A percentile compares a stretch with the other conserved stretches of the same genome.
These are phyloP conservation scores for Ceratocystiopsis sp. DNA, from an alignment of 2,329 filamentous ascomycete genomes.

Conservation along the genomic window DNA sequence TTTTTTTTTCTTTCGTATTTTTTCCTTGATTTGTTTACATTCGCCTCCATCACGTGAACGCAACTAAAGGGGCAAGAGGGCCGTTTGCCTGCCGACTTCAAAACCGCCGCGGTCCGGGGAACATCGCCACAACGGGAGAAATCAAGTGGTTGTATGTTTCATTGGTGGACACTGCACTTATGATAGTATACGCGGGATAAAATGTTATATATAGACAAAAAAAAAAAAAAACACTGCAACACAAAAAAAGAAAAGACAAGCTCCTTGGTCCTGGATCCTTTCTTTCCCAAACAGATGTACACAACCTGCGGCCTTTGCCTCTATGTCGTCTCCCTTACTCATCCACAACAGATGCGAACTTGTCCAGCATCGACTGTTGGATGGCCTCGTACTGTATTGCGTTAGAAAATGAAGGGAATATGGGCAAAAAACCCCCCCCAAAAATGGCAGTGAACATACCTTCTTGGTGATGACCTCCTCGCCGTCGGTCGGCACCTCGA, in stretches of 20 bases:
- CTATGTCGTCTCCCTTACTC: slow-evolving; percentile 35
- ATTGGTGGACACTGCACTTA: too few species aligned
- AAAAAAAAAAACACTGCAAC: neutral
- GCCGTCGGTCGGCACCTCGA: slow-evolving; percentile 78
- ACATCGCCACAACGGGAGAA: too few species aligned
- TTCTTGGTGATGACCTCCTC: slow-evolving; percentile 70
- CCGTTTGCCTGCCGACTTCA: too few species aligned
- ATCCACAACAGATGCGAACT: slow-evolving; percentile 90
- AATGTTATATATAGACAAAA: slow-evolving; percentile 2
- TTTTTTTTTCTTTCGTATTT: too few species aligned
- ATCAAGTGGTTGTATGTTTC: too few species aligned
- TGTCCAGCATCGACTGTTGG: slow-evolving; percentile 83
- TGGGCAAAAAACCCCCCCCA: neutral
- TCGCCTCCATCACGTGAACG: too few species aligned
- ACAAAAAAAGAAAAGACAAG: neutral
- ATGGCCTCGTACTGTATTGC: slow-evolving; percentile 67
- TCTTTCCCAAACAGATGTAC: neutral
- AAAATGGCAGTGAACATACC: slow-evolving; percentile 29
- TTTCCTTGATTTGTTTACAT: too few species aligned
- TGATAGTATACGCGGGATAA: too few species aligned
- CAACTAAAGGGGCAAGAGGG: too few species aligned
- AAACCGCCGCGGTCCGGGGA: too few species aligned
- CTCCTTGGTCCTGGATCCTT: neutral
- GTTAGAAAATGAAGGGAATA: neutral
- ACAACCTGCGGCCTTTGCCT: neutral